Evolutionary conservation across 2,329 filamentous ascomycete genomes (phyloP), one percentile per base, ranked within the genome.

Genomic region (Stemphylium lycopersici): DNA sequence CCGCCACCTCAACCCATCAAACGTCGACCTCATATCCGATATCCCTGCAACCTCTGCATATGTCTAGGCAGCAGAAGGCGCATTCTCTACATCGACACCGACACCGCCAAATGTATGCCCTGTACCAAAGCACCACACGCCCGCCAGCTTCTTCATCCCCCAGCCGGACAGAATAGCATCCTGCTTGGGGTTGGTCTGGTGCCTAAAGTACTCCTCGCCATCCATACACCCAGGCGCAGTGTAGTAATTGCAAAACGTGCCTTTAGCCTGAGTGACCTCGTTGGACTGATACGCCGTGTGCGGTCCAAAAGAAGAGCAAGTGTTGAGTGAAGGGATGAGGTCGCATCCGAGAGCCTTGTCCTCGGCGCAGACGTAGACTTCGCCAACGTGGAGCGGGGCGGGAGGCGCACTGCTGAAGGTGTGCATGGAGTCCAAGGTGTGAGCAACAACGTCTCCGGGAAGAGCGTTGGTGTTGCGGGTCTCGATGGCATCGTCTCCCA

Each of bases 191-290:
- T 22, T 15, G 15, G 26, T 22, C 12, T 24, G 22, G 11, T 48
- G 33, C 18, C 37, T 3, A 8, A 40, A 48, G 10, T 40, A 40
- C 10, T 33, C 10, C 12, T 40, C 45, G 26, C 32, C 22, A 12
- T 44, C 39, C 32, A 22, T 31, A 33, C 48, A 50, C 1, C 48
- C 48, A 8, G 48, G 13, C 16, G 43, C 37, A 16, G n/a, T 50
- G 39, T 44, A 50, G 40, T 50, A 50, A 11, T 15, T 22, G 33
- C 48, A 50, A 4, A 22, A 31, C 6, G 39, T 13, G 10, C 39
- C 48, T 12, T 43, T 43, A 5, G 39, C 24, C 24, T 50, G 48
- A 16, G 13, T 24, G 32, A 50, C 11, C 10, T 24, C 1, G n/a
- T 37, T 44, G 22, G 10, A 1, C n/a, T 31, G 22, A 32, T 44